These are phyloP conservation scores for Phylloporus arenicola DNA, from an alignment of 768 basidiomycete species.

Conservation along the genomic window DNA sequence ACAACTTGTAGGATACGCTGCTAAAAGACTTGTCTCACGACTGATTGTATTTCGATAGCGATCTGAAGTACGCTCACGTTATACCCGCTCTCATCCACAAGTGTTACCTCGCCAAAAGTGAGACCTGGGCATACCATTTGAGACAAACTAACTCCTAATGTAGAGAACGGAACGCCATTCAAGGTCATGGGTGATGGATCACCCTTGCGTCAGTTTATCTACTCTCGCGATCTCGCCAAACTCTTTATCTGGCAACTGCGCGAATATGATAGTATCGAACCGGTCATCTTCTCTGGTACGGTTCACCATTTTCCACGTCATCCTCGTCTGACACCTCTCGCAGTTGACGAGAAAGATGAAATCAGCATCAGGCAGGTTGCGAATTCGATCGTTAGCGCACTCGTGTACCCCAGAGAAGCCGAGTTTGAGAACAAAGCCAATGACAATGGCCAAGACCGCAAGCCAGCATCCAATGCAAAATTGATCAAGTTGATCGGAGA, in stretches of 20 bases:
- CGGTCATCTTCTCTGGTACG: constrained; percentile 83
- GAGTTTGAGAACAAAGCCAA: constrained; percentile 57
- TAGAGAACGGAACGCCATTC: constrained; percentile 78
- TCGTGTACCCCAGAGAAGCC: constrained; percentile 76
- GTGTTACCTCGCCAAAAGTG: constrained; percentile 88
- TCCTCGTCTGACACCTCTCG: neutral
- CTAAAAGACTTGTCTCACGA: neutral
- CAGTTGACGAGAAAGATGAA: constrained; percentile 91
- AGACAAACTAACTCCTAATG: constrained; percentile 16
- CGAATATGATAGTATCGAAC: constrained; percentile 89
- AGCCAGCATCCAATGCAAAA: constrained; percentile 92
- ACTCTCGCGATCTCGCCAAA: constrained; percentile 92
- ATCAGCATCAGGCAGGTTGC: constrained; percentile 88
- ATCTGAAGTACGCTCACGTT: constrained; percentile 87
- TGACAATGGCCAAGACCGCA: constrained; percentile 93
- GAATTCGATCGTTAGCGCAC: constrained; percentile 82
- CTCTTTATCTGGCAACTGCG: constrained; percentile 90
- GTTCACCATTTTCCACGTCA: neutral
- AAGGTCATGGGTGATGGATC: constrained; percentile 86
- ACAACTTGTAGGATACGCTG: constrained; percentile 68
- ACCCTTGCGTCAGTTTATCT: constrained; percentile 95
- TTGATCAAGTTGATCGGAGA: constrained; percentile 67
- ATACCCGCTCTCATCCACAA: constrained; percentile 93
- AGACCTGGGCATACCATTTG: constrained; percentile 6
- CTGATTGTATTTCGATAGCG: constrained; percentile 41